A percentile compares a stretch with the other conserved stretches of the same genome.
Evolutionary conservation across 2,329 filamentous ascomycete species (phyloP).

Genomic region (Claviceps africana): DNA sequence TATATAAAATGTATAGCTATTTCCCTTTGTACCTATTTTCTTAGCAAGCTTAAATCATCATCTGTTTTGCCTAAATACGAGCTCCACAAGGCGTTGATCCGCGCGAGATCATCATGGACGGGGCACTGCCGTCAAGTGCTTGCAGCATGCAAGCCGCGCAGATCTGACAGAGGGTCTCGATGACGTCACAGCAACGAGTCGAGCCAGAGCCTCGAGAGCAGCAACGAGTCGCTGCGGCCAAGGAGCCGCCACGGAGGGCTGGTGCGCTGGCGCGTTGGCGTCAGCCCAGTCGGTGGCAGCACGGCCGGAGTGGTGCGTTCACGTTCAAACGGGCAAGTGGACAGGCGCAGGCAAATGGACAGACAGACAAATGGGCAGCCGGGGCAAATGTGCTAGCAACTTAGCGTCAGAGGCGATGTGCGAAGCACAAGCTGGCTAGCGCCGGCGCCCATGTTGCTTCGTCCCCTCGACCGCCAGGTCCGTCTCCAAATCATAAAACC

Average conservation of each 20-base stretch:
- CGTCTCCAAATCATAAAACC: constrained; percentile 3
- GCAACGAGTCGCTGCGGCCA: not conserved
- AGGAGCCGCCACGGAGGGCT: not conserved
- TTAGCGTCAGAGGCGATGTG: not conserved
- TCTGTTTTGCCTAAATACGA: too few species aligned
- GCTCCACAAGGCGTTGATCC: too few species aligned
- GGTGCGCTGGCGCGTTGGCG: not conserved
- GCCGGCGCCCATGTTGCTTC: not conserved
- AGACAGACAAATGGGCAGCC: too few species aligned
- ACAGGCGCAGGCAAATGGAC: not conserved
- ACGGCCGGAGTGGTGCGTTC: not conserved
- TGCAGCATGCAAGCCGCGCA: constrained; percentile 1
- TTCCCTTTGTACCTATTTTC: too few species aligned
- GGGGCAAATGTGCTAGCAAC: not conserved
- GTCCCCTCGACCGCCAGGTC: not conserved
- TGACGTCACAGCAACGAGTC: constrained; percentile 11
- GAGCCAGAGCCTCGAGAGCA: not conserved
- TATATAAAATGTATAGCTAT: too few species aligned
- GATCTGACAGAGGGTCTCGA: constrained; percentile 8
- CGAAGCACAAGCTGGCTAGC: constrained; percentile 2
- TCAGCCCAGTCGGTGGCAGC: not conserved
- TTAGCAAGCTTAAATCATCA: too few species aligned
- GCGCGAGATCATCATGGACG: not conserved
- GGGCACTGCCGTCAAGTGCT: not conserved
- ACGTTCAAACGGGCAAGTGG: not conserved